A percentile compares a stretch with the other conserved stretches of the same genome.
Evolutionary conservation across 805 yeast species (phyloP).

Genomic region (Candida vaughaniae): DNA sequence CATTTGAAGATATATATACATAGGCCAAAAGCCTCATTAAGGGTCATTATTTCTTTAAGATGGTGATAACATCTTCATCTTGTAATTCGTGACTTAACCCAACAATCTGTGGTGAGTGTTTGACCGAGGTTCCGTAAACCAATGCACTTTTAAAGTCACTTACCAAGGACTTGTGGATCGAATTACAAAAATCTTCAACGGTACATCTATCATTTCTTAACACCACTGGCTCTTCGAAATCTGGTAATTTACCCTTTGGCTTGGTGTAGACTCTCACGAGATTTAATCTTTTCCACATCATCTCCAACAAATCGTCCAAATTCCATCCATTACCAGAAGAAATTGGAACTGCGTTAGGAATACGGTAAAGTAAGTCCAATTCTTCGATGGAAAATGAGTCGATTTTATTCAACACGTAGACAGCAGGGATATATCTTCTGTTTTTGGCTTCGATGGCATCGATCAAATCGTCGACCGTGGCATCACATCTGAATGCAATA

Average conservation of each 20-base stretch:
- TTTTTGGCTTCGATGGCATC: conserved; percentile 89
- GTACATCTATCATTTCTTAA: conserved; percentile 77
- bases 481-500: conserved; percentile 95
- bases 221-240: conserved; percentile 93
- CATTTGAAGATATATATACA: too few relatives aligned
- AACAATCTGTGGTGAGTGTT: conserved; percentile 96
- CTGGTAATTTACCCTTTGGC: conserved; percentile 93
- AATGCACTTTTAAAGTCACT: conserved; percentile 92
- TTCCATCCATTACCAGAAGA: conserved; percentile 97
- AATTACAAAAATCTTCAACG: conserved; percentile 94
- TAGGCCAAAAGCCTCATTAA: too few relatives aligned
- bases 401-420: conserved; percentile 92
- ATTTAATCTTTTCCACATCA: conserved; percentile 92
- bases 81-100: conserved; percentile 80
- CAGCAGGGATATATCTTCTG: conserved; percentile 92
- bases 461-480: conserved; percentile 93
- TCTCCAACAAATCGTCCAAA: conserved; percentile 86
- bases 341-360: conserved; percentile 96
- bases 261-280: conserved; percentile 95
- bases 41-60: conserved; percentile 61
- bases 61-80: conserved; percentile 97
- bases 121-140: conserved; percentile 91
- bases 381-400: conserved; percentile 95
- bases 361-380: conserved; percentile 82
- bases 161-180: conserved; percentile 91